Evolutionary conservation across 148 eudicot genomes (phyloP).

Genomic region (Chenopodium album): DNA sequence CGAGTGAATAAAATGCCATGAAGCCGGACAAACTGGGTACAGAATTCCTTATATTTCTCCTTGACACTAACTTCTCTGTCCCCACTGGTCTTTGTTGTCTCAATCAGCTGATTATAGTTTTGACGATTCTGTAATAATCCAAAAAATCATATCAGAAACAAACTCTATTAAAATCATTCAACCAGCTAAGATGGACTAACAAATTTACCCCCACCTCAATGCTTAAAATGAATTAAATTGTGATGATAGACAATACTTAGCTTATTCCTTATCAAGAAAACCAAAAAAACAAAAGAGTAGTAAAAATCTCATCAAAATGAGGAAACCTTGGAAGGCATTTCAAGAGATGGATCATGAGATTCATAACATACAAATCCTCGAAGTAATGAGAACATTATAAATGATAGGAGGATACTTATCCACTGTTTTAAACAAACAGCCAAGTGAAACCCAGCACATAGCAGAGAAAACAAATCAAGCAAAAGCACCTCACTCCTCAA

Average conservation of each 20-base stretch:
- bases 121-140: constrained; percentile 22
- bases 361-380: background rate
- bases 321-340: background rate
- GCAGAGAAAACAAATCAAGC: background rate
- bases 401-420: background rate
- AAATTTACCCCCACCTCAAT: background rate
- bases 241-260: background rate
- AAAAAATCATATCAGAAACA: background rate
- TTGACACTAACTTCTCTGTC: constrained; percentile 24
- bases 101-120: constrained; percentile 44
- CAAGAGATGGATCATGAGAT: background rate
- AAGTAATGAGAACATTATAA: background rate
- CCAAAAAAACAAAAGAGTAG: background rate
- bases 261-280: background rate
- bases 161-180: background rate
- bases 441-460: background rate
- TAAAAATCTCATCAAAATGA: too few species aligned
- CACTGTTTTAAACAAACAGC: background rate
- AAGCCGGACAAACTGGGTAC: constrained; percentile 47
- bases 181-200: background rate
- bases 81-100: constrained; percentile 28
- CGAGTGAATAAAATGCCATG: constrained; percentile 56
- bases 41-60: constrained; percentile 42
- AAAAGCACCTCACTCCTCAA: background rate
- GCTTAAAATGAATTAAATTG: background rate